A percentile compares a stretch with the other conserved stretches of the same genome.
These are phyloP conservation scores for Cyberlindnera maclurae DNA, from an alignment of 805 yeast genomes.

Conservation along the genomic window DNA sequence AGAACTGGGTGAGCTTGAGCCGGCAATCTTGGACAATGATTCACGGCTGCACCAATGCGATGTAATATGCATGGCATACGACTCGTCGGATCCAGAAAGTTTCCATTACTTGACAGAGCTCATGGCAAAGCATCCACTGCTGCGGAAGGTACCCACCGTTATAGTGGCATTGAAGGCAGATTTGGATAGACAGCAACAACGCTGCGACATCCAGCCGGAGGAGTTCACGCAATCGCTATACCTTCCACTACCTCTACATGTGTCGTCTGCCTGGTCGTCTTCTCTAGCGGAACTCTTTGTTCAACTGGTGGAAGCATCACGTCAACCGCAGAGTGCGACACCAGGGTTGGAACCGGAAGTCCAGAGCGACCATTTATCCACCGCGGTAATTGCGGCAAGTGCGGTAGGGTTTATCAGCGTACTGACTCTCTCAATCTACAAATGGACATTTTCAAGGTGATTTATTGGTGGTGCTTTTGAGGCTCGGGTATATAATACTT, in stretches of 20 bases:
- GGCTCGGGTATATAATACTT: background rate
- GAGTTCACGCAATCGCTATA: constrained; percentile 60
- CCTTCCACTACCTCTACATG: constrained; percentile 80
- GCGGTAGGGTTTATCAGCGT: constrained; percentile 62
- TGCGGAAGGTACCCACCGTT: constrained; percentile 69
- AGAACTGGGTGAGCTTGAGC: constrained; percentile 82
- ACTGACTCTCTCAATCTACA: constrained; percentile 59
- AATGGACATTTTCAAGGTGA: constrained; percentile 23
- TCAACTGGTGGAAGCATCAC: constrained; percentile 84
- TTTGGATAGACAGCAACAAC: constrained; percentile 88
- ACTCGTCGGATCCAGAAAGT: constrained; percentile 93
- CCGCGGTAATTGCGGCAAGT: constrained; percentile 54
- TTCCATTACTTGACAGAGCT: constrained; percentile 75
- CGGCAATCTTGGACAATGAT: constrained; percentile 70
- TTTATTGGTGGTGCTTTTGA: background rate
- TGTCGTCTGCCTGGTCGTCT: constrained; percentile 84
- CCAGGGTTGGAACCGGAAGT: constrained; percentile 69
- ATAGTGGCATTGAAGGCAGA: constrained; percentile 95
- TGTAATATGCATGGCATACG: constrained; percentile 83
- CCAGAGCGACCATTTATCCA: constrained; percentile 41
- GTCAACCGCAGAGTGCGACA: constrained; percentile 68
- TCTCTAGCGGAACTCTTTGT: constrained; percentile 79
- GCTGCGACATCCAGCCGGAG: constrained; percentile 83
- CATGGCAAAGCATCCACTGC: constrained; percentile 47
- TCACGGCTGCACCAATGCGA: constrained; percentile 77